Evolutionary conservation across 2,329 filamentous ascomycete species (phyloP), one percentile per base, ranked within the genome.

Genomic region (Aspergillus oerlinghausenensis): DNA sequence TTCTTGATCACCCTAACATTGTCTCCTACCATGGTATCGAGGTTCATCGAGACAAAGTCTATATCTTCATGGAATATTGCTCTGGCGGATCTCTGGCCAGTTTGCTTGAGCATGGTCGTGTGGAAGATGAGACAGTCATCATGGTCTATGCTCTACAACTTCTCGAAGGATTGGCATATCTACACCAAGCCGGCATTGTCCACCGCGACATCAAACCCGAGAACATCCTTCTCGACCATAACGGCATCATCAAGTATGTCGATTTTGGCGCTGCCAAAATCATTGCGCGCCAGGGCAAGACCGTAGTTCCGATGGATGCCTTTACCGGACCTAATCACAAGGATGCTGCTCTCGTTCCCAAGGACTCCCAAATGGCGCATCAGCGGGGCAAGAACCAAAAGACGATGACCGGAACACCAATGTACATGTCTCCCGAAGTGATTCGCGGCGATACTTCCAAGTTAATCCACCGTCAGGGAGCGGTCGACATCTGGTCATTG

Each of bases 61-160:
- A 97, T 75, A 97, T 99, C 64, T 99, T 99, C 73, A 99, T 99
- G 94, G 94, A 99, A 74, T 97, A 96, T 75, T 99, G 94, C 74
- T 95, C 92, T 4, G 93, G 94, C 52, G 94, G 94, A 21, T 97
- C 93, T 17, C 81, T 99, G 50, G 92, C 94, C 45, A 89, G 85
- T 51, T 79, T 99, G 52, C 80, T 99, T 45, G 94, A 99, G 73
- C 93, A 99, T 69, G 94, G 94, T 11, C 89, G 94, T 43, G 97
- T 99, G 61, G 94, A 97, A 77, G 95, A 97, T 70, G 94, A 99
- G 73, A 94, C 92, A 55, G 92, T 97, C 60, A 93, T 96, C 60
- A 95, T 95, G 86, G 93, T 97, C 45, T 97, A 97, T 72, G 90
- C 91, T 26, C 80, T 97, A 58, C 93, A 97, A 72, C 87, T 97